Conservation (phyloP, 75 land plant genomes). For the Adiantum capillusveneris region DNA sequence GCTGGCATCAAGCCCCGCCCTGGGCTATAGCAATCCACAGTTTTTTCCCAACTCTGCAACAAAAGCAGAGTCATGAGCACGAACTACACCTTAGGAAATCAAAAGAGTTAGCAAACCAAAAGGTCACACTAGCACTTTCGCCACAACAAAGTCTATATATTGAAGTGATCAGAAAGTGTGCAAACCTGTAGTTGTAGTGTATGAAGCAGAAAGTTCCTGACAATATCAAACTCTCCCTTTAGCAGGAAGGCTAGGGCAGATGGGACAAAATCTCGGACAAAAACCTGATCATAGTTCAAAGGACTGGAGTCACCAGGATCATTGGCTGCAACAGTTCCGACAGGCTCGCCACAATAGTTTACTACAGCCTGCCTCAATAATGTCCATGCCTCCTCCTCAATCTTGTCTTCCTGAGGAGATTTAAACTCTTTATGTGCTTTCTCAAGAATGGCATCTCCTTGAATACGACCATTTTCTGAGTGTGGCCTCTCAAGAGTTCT, state of each 20-base stretch:
- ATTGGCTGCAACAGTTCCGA: constrained; percentile 69
- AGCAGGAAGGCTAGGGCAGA: constrained; percentile 69
- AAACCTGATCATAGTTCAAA: constrained; percentile 71
- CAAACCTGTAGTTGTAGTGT: constrained; percentile 73
- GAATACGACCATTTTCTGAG: neutral
- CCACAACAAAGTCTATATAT: too few relatives aligned
- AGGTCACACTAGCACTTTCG: too few relatives aligned
- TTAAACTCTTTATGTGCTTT: neutral
- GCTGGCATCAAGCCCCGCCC: constrained; percentile 87
- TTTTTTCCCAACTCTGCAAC: constrained; percentile 76
- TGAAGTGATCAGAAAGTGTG: too few relatives aligned
- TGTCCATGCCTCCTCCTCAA: constrained; percentile 62
- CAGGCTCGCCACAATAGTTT: constrained; percentile 56
- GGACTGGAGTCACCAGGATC: constrained; percentile 35
- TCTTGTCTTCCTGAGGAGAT: neutral
- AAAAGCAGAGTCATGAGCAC: constrained; percentile 1
- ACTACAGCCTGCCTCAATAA: constrained; percentile 47
- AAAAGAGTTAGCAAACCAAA: too few relatives aligned
- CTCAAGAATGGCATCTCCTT: neutral
- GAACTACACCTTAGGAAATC: too few relatives aligned
- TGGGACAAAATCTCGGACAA: constrained; percentile 66
- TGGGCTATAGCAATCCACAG: constrained; percentile 82
- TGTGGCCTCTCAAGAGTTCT: neutral
- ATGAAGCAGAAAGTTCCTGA: constrained; percentile 60
- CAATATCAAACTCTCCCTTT: constrained; percentile 65